Evolutionary conservation across 345 rosid species (phyloP).

Genomic region (Gossypium raimondii): DNA sequence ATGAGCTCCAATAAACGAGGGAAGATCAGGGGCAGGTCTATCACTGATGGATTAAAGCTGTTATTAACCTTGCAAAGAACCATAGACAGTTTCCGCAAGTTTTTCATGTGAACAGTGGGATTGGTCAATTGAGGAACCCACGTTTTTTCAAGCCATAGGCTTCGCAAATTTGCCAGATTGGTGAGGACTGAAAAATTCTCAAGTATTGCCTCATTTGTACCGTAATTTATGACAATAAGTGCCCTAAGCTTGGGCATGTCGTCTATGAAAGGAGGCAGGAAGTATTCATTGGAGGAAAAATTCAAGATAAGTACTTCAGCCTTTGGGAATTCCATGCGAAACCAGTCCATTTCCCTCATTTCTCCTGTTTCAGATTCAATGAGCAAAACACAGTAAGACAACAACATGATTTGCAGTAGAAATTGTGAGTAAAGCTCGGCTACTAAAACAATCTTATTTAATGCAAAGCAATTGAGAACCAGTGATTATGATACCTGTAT

Average conservation of each 20-base stretch:
- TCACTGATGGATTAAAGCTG: constrained; percentile 47
- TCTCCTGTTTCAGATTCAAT: constrained; percentile 38
- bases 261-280: constrained; percentile 73
- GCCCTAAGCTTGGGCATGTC: constrained; percentile 76
- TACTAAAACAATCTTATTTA: not conserved
- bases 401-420: not conserved
- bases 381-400: not conserved
- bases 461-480: not conserved
- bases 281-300: constrained; percentile 53
- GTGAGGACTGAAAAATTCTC: constrained; percentile 50
- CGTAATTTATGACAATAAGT: constrained; percentile 57
- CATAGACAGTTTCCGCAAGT: constrained; percentile 57
- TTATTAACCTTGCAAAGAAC: constrained; percentile 67
- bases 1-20: constrained; percentile 62
- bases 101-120: constrained; percentile 39
- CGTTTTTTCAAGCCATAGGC: constrained; percentile 87
- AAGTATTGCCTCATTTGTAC: constrained; percentile 48
- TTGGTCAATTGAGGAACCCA: constrained; percentile 43
- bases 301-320: constrained; percentile 79
- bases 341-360: constrained; percentile 82
- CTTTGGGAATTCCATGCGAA: constrained; percentile 66
- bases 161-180: constrained; percentile 47
- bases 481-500: constrained; percentile 45
- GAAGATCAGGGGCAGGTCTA: constrained; percentile 46
- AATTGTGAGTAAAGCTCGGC: no score